A percentile compares a stretch with the other conserved stretches of the same genome.
These are phyloP conservation scores for Euryodendron excelsum DNA, from an alignment of 148 eudicot species.

Conservation along the genomic window DNA sequence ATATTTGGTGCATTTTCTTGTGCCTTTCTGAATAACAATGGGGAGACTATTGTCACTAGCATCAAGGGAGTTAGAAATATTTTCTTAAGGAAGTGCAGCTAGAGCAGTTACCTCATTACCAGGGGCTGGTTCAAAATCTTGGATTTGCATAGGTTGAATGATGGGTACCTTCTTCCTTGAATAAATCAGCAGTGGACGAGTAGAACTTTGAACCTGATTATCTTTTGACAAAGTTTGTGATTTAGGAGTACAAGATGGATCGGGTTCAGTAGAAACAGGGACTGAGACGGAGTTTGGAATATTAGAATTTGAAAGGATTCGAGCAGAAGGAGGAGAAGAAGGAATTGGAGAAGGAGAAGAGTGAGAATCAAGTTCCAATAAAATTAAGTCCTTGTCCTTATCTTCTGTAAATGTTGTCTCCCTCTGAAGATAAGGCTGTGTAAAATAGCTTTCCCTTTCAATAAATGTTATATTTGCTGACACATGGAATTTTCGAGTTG, in stretches of 20 bases:
- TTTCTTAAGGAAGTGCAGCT: too few relatives aligned
- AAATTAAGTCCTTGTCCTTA: background rate
- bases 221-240: background rate
- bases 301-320: too few relatives aligned
- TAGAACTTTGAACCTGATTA: background rate
- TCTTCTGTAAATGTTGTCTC: background rate
- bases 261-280: too few relatives aligned
- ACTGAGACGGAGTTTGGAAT: too few relatives aligned
- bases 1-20: constrained; percentile 2
- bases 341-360: background rate
- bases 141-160: background rate
- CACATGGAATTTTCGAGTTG: background rate
- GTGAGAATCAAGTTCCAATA: constrained; percentile 1
- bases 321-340: too few relatives aligned
- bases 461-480: background rate
- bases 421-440: background rate
- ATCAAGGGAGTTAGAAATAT: too few relatives aligned
- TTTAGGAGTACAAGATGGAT: too few relatives aligned
- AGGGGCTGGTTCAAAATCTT: background rate
- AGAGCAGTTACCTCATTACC: background rate
- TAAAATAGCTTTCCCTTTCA: background rate
- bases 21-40: background rate
- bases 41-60: background rate
- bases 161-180: background rate
- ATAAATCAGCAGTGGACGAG: background rate